Conservation (phyloP, 192 early-diverging fungal genomes). For the Pilaira anomala region DNA sequence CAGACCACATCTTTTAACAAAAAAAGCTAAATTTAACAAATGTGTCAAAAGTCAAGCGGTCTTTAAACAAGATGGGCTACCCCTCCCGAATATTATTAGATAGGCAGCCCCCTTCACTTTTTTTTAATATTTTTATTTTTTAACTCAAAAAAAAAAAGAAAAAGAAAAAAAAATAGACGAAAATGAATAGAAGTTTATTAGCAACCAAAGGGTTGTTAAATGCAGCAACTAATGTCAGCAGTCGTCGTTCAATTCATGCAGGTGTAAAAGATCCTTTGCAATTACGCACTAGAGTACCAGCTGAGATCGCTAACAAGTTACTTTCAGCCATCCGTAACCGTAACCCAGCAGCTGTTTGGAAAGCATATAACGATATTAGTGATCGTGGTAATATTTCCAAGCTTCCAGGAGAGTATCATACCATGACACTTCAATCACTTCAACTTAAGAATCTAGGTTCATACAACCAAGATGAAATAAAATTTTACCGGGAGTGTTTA, state of each 20-base stretch:
- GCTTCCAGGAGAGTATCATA: slow-evolving; percentile 28
- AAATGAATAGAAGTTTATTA: no score
- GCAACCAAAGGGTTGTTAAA: no score
- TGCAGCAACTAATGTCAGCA: no score
- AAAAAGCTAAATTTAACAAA: no score
- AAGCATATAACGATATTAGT: slow-evolving; percentile 19
- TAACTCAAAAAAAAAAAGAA: no score
- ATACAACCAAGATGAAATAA: slow-evolving; percentile 21
- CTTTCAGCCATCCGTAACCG: slow-evolving; percentile 20
- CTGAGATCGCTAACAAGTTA: not conserved
- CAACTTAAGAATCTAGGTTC: slow-evolving; percentile 19
- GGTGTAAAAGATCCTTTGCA: slow-evolving; percentile 9
- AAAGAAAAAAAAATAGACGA: no score
- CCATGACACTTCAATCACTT: slow-evolving; percentile 30
- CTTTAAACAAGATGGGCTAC: no score
- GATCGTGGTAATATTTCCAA: slow-evolving; percentile 16
- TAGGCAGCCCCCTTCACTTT: no score
- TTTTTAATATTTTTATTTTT: no score
- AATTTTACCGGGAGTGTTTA: slow-evolving; percentile 24
- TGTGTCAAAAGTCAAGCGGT: no score
- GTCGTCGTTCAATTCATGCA: not conserved
- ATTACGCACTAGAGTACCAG: slow-evolving; percentile 5
- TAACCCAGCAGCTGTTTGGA: slow-evolving; percentile 34
- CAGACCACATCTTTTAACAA: no score
- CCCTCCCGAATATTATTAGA: no score